phyloP scores from a whole-genome alignment of 2,329 filamentous ascomycete species.

The Penicillium fuscoglaucum region DNA sequence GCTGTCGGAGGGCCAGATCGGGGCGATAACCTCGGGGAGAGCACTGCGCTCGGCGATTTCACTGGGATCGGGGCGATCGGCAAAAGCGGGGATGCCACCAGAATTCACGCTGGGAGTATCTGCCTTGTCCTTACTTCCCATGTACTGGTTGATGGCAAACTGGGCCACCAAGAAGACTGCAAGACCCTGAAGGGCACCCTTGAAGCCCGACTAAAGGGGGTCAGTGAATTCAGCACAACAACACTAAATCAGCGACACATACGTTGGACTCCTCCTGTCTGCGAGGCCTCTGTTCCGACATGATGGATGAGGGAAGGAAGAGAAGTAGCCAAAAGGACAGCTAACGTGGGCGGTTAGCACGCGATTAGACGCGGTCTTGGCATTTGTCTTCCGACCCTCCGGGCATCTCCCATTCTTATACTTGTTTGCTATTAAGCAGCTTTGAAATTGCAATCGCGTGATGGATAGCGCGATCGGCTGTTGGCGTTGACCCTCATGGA shows the following conservation, averaged over 20 bases:
- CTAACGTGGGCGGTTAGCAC: not conserved
- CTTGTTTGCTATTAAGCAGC: not conserved
- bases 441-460: slow-evolving; percentile 19
- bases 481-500: slow-evolving; percentile 35
- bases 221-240: slow-evolving; percentile 22
- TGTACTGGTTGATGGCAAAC: slow-evolving; percentile 57
- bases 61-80: slow-evolving; percentile 59
- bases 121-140: slow-evolving; percentile 43
- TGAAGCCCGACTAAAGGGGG: slow-evolving; percentile 41
- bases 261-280: slow-evolving; percentile 38
- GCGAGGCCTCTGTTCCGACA: slow-evolving; percentile 43
- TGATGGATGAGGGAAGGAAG: slow-evolving; percentile 26
- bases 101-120: slow-evolving; percentile 21
- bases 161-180: slow-evolving; percentile 62
- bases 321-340: slow-evolving; percentile 16
- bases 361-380: slow-evolving; percentile 11
- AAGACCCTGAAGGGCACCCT: slow-evolving; percentile 54
- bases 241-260: slow-evolving; percentile 15
- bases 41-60: slow-evolving; percentile 44
- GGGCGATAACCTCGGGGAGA: slow-evolving; percentile 70
- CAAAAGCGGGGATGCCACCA: slow-evolving; percentile 60
- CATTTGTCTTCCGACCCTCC: slow-evolving; percentile 4
- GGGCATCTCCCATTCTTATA: slow-evolving; percentile 3
- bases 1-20: slow-evolving; percentile 82
- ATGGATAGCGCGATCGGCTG: slow-evolving; percentile 32